Base-by-base conservation (phyloP, 2,329 filamentous ascomycete genomes). In the Cladophialophora bantiana region DNA sequence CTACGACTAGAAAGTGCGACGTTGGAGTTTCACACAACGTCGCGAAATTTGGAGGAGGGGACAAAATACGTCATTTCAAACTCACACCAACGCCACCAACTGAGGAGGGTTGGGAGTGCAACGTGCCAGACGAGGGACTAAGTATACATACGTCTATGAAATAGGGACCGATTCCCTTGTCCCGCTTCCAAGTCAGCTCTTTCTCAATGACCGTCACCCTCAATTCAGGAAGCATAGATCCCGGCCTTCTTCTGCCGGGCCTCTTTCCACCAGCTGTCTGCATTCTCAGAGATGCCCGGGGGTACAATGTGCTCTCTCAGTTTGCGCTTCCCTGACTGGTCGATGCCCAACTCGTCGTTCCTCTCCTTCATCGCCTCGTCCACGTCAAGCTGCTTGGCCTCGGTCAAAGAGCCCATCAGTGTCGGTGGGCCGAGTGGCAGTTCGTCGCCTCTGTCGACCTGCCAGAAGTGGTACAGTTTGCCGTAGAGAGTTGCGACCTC, bases 401-500 rank as follows among this genome's bases (percentile, higher is more conserved):
- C 69, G 72, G 74, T 75, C 69, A 83, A 88, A 73, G 88, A 89
- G 68, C 83, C 87, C 86, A 91, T 90, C 71, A 90, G 77, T 77
- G 88, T 78, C 63, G 89, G 88, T 68, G 79, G 75, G 0, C 88
- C 88, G 70, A 90, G 74, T 1, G 88, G 88, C 62, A 90, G 73
- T 59, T 80, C 77, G 50, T 68, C 40, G 20, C 66, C 66, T 5
- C 86, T 82, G 78, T 96, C 92, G 15, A 90, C 87, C 83, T 96
- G 91, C 93, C 93, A 96, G 50, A 95, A 82, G 76, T 96, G 92
- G 77, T 90, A 95, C 0, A 90, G 87, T 76, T 96, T 96, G 9
- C 93, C 93, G 74, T 96, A 96, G 2, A 61, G 48, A 3, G 85
- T 83, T 3, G 92, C 80, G 0, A 95, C 84, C 65, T 93, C 84